These are phyloP conservation scores for Ophiostoma montium DNA, from an alignment of 2,329 filamentous ascomycete species.

Conservation along the genomic window DNA sequence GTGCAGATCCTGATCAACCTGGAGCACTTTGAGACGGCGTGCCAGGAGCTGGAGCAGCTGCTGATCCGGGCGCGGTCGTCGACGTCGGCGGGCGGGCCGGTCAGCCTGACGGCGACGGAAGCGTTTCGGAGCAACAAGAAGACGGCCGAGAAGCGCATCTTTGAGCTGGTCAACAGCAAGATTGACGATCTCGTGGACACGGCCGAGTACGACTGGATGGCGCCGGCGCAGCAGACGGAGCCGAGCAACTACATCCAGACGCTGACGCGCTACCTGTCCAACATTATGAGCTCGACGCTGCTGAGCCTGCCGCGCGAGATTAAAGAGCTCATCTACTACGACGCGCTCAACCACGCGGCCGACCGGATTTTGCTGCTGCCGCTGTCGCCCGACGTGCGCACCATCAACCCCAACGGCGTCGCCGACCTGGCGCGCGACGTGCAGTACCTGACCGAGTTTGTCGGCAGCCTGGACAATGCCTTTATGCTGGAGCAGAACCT, in stretches of 20 bases:
- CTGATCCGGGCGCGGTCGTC: slow-evolving; percentile 76
- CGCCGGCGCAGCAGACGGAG: slow-evolving; percentile 47
- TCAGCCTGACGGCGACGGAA: slow-evolving; percentile 69
- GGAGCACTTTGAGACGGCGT: slow-evolving; percentile 91
- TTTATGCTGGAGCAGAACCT: slow-evolving; percentile 80
- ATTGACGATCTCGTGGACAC: slow-evolving; percentile 96
- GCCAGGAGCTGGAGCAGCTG: slow-evolving; percentile 74
- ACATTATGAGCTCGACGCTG: slow-evolving; percentile 92
- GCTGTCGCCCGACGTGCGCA: slow-evolving; percentile 62
- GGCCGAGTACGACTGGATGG: slow-evolving; percentile 85
- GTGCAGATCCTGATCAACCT: slow-evolving; percentile 97
- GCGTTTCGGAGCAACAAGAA: slow-evolving; percentile 86
- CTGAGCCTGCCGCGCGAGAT: slow-evolving; percentile 89
- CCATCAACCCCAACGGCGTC: slow-evolving; percentile 80
- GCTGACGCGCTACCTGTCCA: slow-evolving; percentile 78
- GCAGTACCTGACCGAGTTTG: slow-evolving; percentile 70
- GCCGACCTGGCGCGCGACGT: slow-evolving; percentile 71
- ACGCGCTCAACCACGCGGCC: slow-evolving; percentile 81
- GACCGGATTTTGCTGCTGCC: slow-evolving; percentile 72
- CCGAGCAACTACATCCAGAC: slow-evolving; percentile 94
- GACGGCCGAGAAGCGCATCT: slow-evolving; percentile 91
- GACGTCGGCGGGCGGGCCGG: slow-evolving; percentile 63
- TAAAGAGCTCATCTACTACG: slow-evolving; percentile 96
- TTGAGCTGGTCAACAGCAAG: slow-evolving; percentile 96
- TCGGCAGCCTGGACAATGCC: slow-evolving; percentile 68